Conservation (phyloP, 1,139 yeast genomes). For the Geotrichum klebahnii region DNA sequence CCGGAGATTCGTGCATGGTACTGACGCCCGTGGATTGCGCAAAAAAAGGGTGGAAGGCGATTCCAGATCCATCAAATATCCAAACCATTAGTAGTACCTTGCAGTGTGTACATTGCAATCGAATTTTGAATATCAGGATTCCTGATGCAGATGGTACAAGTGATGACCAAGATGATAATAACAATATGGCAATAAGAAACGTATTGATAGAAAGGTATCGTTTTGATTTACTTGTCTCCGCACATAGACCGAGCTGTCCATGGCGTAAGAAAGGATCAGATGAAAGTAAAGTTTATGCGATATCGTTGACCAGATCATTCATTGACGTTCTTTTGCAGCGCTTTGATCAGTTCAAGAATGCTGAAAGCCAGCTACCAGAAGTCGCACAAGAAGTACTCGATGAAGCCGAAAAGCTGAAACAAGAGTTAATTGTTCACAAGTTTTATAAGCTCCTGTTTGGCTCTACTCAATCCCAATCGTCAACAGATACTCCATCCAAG, state of each 20-base stretch:
- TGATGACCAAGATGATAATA: neutral
- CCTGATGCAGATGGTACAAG: neutral
- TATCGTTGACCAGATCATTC: neutral
- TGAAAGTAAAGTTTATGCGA: neutral
- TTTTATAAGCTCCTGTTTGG: too few relatives aligned
- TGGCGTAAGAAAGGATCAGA: constrained; percentile 4
- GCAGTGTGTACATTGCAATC: constrained; percentile 8
- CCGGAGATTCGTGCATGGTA: too few relatives aligned
- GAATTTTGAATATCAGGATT: neutral
- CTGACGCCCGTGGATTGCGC: constrained; percentile 9
- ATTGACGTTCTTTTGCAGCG: too few relatives aligned
- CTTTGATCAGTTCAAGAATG: neutral
- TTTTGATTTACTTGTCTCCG: neutral
- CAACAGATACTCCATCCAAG: too few relatives aligned
- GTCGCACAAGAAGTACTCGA: too few relatives aligned
- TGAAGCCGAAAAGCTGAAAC: too few relatives aligned
- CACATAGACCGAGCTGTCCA: constrained; percentile 1
- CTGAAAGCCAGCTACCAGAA: too few relatives aligned
- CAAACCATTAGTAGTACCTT: neutral
- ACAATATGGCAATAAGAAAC: neutral
- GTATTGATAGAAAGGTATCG: neutral
- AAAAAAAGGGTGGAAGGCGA: constrained; percentile 3
- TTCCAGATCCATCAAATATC: too few relatives aligned
- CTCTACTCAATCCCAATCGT: too few relatives aligned
- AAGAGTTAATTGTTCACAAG: too few relatives aligned